These are phyloP conservation scores for Alternaria incomplexa DNA, from an alignment of 2,329 filamentous ascomycete genomes.

Conservation along the genomic window DNA sequence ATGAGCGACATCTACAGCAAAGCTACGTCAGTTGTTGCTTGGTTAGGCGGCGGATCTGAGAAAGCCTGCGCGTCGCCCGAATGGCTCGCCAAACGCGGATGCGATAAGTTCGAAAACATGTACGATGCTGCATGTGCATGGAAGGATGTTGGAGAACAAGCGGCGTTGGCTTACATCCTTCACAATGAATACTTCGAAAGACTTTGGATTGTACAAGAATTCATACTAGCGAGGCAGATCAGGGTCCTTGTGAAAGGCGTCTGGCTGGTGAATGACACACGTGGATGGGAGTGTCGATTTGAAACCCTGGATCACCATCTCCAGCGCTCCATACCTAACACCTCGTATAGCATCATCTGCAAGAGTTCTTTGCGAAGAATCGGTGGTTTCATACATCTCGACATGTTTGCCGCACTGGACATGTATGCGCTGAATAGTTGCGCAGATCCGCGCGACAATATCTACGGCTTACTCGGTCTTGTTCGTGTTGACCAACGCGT, in stretches of 20 bases:
- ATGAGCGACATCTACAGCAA: background rate
- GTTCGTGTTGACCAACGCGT: background rate
- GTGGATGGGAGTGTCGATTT: fast-evolving
- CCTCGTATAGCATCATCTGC: fast-evolving
- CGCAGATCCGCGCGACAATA: background rate
- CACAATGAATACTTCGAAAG: background rate
- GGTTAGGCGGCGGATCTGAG: background rate
- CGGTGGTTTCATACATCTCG: background rate
- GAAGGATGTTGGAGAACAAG: fast-evolving
- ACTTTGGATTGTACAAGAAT: background rate
- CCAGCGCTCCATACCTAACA: fast-evolving
- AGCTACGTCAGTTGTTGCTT: background rate
- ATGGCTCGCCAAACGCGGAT: background rate
- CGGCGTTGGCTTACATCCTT: background rate
- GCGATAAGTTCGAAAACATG: background rate
- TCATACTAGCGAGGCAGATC: background rate
- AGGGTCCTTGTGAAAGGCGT: background rate
- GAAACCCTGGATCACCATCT: background rate
- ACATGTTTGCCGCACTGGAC: fast-evolving
- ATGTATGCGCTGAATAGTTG: background rate
- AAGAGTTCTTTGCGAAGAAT: background rate
- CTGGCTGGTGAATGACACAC: background rate
- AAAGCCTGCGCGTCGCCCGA: background rate
- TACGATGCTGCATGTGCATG: background rate
- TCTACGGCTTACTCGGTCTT: background rate